Evolutionary conservation across 176 grass and related monocot species (phyloP).

Genomic region (Canna indica): DNA sequence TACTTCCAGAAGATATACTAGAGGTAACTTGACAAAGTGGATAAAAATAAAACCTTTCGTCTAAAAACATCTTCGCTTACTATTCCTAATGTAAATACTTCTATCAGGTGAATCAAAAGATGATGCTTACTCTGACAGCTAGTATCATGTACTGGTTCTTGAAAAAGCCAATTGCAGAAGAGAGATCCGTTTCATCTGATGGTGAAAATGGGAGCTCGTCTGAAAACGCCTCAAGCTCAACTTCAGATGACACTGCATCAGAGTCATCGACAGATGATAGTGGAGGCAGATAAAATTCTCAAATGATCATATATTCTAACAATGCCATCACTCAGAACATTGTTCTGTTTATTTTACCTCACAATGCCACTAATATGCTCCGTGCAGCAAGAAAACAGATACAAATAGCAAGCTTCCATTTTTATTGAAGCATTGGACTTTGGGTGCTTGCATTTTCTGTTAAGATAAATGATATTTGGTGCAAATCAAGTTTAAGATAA

Average conservation of each 20-base stretch:
- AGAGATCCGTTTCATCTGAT: slow-evolving; percentile 33
- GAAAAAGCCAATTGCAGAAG: slow-evolving; percentile 44
- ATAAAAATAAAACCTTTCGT: not conserved
- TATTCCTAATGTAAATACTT: slow-evolving; percentile 3
- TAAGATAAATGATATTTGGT: not conserved
- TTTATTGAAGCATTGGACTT: too few species aligned
- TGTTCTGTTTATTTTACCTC: not conserved
- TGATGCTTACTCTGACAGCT: slow-evolving; percentile 84
- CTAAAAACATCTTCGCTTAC: slow-evolving; percentile 7
- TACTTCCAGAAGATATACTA: slow-evolving; percentile 84
- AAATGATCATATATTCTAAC: not conserved
- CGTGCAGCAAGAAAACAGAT: not conserved
- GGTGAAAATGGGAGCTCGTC: slow-evolving; percentile 52
- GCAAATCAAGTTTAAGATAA: too few species aligned
- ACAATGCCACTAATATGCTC: not conserved
- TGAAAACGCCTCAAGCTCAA: slow-evolving; percentile 56
- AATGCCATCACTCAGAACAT: not conserved
- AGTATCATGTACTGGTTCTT: slow-evolving; percentile 98
- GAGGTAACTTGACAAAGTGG: slow-evolving; percentile 42
- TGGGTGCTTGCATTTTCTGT: not conserved
- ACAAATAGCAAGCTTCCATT: not conserved
- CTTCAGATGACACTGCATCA: slow-evolving; percentile 77
- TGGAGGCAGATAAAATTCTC: slow-evolving; percentile 25
- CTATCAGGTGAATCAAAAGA: slow-evolving; percentile 89
- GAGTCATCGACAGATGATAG: slow-evolving; percentile 76